Percentiles rank a stretch among this genome's conserved stretches.
Conservation (phyloP, 805 yeast species). For the Lipomyces sp. region DNA sequence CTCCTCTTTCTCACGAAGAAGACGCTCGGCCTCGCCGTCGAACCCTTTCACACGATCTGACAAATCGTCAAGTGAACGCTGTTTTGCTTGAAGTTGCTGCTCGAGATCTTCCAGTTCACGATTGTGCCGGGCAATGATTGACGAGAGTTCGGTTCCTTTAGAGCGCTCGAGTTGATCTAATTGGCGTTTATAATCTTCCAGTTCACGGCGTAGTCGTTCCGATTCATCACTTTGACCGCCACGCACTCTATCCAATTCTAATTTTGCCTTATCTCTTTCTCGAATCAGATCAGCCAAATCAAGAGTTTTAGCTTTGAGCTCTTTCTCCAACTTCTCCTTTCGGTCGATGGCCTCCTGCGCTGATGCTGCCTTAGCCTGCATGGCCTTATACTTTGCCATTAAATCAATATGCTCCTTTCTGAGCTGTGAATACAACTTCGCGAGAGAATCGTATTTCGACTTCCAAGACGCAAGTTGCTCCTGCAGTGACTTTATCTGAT, state of each 20-base stretch:
- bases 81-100: slow-evolving; percentile 37
- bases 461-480: slow-evolving; percentile 79
- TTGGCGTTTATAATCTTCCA: slow-evolving; percentile 58
- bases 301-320: slow-evolving; percentile 74
- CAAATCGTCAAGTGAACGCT: slow-evolving; percentile 35
- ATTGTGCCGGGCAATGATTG: slow-evolving; percentile 60
- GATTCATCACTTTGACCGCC: slow-evolving; percentile 64
- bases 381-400: slow-evolving; percentile 52
- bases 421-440: slow-evolving; percentile 82
- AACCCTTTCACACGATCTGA: slow-evolving; percentile 31
- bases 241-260: slow-evolving; percentile 63
- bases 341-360: slow-evolving; percentile 88
- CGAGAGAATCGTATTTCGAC: slow-evolving; percentile 81
- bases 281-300: slow-evolving; percentile 86
- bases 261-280: slow-evolving; percentile 83
- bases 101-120: slow-evolving; percentile 56
- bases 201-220: slow-evolving; percentile 61
- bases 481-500: slow-evolving; percentile 61
- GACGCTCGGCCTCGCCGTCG: slow-evolving; percentile 42
- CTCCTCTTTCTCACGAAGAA: slow-evolving; percentile 64
- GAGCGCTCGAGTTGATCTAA: slow-evolving; percentile 58
- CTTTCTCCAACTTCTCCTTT: slow-evolving; percentile 77
- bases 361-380: slow-evolving; percentile 66
- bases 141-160: slow-evolving; percentile 60
- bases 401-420: slow-evolving; percentile 87